These are phyloP conservation scores for Penicillium dipodomyicola DNA, from an alignment of 495 filamentous ascomycete species.

Conservation along the genomic window DNA sequence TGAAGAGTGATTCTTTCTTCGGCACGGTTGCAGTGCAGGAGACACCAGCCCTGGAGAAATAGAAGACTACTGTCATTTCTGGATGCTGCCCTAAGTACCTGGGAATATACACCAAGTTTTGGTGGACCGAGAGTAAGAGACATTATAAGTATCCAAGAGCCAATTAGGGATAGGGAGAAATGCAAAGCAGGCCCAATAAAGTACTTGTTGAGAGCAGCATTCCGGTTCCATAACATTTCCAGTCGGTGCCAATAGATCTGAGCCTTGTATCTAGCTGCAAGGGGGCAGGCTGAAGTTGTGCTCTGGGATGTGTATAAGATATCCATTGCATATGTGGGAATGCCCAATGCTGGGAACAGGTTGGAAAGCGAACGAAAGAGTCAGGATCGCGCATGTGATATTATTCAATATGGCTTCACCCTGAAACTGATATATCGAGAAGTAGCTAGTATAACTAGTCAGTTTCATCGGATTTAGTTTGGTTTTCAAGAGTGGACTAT, in stretches of 20 bases:
- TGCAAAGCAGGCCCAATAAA: no score
- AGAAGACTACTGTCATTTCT: background rate
- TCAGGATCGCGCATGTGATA: no score
- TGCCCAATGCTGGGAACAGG: background rate
- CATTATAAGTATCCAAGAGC: no score
- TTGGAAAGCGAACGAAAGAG: background rate
- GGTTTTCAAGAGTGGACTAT: background rate
- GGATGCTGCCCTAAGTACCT: background rate
- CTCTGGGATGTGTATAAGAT: no score
- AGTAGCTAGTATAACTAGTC: constrained; percentile 1
- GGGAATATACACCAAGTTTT: background rate
- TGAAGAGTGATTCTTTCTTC: background rate
- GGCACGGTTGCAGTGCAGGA: background rate
- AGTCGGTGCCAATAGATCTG: no score
- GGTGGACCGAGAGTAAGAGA: background rate
- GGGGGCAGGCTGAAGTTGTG: no score
- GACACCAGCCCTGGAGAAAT: background rate
- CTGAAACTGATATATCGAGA: background rate
- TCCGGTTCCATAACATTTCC: no score
- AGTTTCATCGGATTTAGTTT: constrained; percentile 3
- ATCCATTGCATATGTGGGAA: background rate
- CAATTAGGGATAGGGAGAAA: no score
- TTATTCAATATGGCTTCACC: background rate
- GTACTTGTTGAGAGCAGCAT: no score
- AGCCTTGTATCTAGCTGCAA: no score